A percentile compares a stretch with the other conserved stretches of the same genome.
Conservation (phyloP, 768 basidiomycete genomes). For the Lyophyllum decastes region DNA sequence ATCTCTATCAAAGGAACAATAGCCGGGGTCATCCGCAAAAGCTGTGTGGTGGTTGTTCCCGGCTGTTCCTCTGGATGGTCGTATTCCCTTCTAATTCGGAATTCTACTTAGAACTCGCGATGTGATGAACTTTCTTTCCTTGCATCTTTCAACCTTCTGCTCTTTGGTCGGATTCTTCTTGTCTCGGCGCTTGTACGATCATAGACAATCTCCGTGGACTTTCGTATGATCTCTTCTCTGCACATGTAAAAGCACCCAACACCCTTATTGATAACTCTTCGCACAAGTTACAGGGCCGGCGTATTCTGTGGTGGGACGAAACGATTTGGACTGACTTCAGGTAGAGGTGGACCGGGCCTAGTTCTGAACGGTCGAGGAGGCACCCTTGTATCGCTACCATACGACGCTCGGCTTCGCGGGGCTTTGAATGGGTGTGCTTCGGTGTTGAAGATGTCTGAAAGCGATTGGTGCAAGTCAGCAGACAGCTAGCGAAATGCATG, state of each 20-base stretch:
- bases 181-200: not conserved
- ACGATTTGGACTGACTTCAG: conserved; percentile 22
- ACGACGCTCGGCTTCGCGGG: conserved; percentile 35
- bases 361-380: conserved; percentile 13
- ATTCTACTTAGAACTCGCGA: not conserved
- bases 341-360: conserved; percentile 16
- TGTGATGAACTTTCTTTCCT: not conserved
- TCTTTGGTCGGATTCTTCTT: not conserved
- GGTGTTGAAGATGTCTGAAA: conserved; percentile 64
- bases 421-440: conserved; percentile 69
- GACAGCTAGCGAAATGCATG: not conserved
- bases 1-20: no score
- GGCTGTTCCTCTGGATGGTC: no score
- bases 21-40: no score
- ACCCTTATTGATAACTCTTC: no score
- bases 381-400: conserved; percentile 17
- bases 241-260: not conserved
- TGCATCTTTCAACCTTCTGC: not conserved
- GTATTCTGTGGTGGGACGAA: not conserved
- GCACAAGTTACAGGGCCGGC: not conserved
- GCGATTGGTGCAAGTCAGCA: not conserved
- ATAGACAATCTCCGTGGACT: not conserved
- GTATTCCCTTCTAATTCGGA: not conserved
- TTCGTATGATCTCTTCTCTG: not conserved
- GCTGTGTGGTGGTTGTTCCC: no score